phyloP scores from a whole-genome alignment of 2,329 filamentous ascomycete species.

The Aspergillus phoenicis region DNA sequence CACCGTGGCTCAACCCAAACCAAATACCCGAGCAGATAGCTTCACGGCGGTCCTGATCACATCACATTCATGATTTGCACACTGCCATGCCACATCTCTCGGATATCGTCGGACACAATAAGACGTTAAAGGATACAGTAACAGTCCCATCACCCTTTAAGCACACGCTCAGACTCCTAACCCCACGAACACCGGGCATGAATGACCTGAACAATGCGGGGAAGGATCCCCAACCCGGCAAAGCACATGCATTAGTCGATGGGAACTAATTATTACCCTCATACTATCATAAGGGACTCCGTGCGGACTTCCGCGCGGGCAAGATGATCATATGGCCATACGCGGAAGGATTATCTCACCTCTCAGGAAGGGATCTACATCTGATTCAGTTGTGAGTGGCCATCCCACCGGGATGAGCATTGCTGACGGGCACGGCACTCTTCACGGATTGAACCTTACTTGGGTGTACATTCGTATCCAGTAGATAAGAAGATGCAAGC shows the following conservation, averaged over 20 bases:
- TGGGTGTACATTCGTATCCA: no score
- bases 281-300: neutral
- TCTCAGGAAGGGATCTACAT: slow-evolving; percentile 3
- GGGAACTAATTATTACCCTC: neutral
- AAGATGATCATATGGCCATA: neutral
- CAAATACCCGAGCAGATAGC: no score
- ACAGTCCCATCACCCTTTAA: neutral
- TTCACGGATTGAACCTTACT: neutral
- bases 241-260: neutral
- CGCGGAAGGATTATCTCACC: neutral
- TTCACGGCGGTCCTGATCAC: neutral
- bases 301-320: neutral
- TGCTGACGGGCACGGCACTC: neutral
- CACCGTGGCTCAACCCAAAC: no score
- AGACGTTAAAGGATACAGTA: neutral
- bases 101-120: neutral
- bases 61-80: neutral
- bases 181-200: neutral
- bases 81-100: neutral
- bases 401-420: slow-evolving; percentile 8
- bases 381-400: neutral
- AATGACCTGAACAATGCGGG: neutral
- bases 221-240: neutral
- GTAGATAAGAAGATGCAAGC: neutral
- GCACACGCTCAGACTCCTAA: neutral